A percentile compares a stretch with the other conserved stretches of the same genome.
phyloP scores from a whole-genome alignment of 257 asterid genomes.

The Leonotis leonurus region DNA sequence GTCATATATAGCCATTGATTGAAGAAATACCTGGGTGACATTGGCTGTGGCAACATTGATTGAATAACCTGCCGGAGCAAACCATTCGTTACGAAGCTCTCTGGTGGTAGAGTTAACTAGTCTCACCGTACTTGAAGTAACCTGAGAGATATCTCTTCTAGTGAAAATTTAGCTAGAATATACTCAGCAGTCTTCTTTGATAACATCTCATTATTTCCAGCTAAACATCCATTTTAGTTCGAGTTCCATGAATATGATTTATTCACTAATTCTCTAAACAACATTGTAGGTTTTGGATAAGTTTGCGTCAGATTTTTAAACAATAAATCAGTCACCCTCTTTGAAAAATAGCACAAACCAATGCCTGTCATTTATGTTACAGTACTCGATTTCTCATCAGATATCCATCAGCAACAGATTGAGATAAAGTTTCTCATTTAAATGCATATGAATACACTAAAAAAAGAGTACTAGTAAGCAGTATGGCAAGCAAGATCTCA shows the following conservation, averaged over 20 bases:
- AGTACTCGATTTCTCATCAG: neutral
- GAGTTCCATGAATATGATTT: neutral
- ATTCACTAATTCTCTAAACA: neutral
- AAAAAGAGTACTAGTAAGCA: neutral
- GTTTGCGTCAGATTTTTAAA: neutral
- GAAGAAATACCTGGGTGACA: constrained; percentile 62
- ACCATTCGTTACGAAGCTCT: constrained; percentile 57
- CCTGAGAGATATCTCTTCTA: constrained; percentile 38
- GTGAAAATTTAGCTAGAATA: constrained; percentile 14
- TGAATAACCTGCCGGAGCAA: constrained; percentile 65
- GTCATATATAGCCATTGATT: neutral
- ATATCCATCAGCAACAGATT: neutral
- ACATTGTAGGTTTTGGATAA: neutral
- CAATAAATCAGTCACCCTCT: too few species aligned
- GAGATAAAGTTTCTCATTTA: neutral
- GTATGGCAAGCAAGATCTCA: neutral
- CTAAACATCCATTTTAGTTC: too few species aligned
- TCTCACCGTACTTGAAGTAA: constrained; percentile 70
- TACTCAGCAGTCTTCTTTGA: too few species aligned
- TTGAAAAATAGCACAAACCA: neutral
- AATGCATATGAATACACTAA: too few species aligned
- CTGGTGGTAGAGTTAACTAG: constrained; percentile 71
- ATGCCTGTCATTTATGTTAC: neutral
- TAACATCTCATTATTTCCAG: too few species aligned
- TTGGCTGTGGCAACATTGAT: constrained; percentile 93